A percentile compares a stretch with the other conserved stretches of the same genome.
Evolutionary conservation across 106 monocot species (phyloP).

Genomic region (Dendrobium nobile): DNA sequence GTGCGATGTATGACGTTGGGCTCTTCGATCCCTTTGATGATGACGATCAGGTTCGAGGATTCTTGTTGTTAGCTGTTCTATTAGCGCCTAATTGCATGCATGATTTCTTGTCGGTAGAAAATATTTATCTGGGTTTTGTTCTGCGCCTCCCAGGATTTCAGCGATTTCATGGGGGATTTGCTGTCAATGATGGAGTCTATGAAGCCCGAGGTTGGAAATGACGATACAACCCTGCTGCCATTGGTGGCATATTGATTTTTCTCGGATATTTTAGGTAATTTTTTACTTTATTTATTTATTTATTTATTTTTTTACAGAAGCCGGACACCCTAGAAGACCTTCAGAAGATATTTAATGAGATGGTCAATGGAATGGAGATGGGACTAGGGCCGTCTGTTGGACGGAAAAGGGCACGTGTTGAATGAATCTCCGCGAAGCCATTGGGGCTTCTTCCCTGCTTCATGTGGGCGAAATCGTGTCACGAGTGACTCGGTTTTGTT

Average conservation of each 20-base stretch:
- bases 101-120: background rate
- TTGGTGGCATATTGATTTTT: too few relatives aligned
- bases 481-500: background rate
- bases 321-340: conserved; percentile 78
- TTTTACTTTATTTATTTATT: background rate
- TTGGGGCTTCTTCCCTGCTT: background rate
- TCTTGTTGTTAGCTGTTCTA: background rate
- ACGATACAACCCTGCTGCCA: background rate
- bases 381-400: conserved; percentile 3
- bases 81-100: background rate
- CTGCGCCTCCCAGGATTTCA: conserved; percentile 8
- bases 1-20: conserved; percentile 87
- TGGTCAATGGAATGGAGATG: conserved; percentile 31
- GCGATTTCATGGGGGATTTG: conserved; percentile 88
- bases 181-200: conserved; percentile 65
- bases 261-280: background rate
- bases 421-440: background rate
- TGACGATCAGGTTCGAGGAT: conserved; percentile 46
- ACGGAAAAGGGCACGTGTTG: conserved; percentile 34
- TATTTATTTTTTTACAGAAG: conserved; percentile 26
- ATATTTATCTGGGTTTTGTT: background rate
- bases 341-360: conserved; percentile 79
- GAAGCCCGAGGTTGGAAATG: conserved; percentile 49
- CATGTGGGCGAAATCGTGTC: background rate
- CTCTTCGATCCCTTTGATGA: conserved; percentile 74